These are phyloP conservation scores for Solanum habrochaites DNA, from an alignment of 257 asterid genomes.

Conservation along the genomic window DNA sequence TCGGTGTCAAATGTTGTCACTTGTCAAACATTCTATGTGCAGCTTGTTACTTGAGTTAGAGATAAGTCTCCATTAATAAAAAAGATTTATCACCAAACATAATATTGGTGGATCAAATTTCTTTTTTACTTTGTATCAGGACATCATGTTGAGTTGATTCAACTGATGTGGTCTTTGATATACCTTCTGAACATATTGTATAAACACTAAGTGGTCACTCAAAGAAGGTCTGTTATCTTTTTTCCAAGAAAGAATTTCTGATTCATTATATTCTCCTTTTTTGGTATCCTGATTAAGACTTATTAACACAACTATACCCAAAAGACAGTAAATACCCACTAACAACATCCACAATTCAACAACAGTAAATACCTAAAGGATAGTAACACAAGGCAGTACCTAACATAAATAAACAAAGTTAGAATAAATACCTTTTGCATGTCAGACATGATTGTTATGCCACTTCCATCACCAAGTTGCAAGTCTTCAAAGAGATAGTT, in stretches of 20 bases:
- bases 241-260: not conserved
- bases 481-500: too few species aligned
- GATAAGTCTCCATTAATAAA: not conserved
- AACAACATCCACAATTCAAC: too few species aligned
- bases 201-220: slow-evolving; percentile 96
- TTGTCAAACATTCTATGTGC: not conserved
- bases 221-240: slow-evolving; percentile 53
- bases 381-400: too few species aligned
- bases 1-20: not conserved
- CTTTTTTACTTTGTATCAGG: slow-evolving; percentile 25
- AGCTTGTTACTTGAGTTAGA: not conserved
- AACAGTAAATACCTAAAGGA: too few species aligned
- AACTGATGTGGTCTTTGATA: slow-evolving; percentile 76
- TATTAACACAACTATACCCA: not conserved
- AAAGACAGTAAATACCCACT: too few species aligned
- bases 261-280: not conserved
- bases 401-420: too few species aligned
- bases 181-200: slow-evolving; percentile 76
- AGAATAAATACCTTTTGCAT: too few species aligned
- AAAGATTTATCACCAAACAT: not conserved
- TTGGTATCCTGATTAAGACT: not conserved
- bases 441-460: too few species aligned
- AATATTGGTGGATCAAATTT: not conserved
- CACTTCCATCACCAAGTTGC: too few species aligned
- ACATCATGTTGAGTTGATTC: slow-evolving; percentile 77